phyloP scores from a whole-genome alignment of 2,329 filamentous ascomycete genomes.

The Colletotrichum tanaceti region DNA sequence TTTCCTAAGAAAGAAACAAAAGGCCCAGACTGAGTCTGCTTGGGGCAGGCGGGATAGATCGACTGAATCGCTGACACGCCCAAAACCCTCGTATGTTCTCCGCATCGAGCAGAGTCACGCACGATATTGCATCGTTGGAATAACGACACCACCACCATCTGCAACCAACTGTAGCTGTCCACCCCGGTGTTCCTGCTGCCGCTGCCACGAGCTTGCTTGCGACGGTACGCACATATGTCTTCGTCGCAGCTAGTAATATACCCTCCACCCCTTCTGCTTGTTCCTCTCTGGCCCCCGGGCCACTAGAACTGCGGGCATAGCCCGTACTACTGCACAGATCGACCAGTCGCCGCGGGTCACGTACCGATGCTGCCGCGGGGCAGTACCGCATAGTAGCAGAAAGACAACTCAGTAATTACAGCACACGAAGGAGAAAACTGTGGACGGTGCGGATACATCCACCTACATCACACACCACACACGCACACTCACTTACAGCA shows the following conservation, averaged over 20 bases:
- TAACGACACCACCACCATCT: slow-evolving; percentile 5
- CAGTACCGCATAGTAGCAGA: slow-evolving; percentile 6
- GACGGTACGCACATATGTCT: not conserved
- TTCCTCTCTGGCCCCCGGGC: slow-evolving; percentile 1
- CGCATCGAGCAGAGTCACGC: slow-evolving; percentile 19
- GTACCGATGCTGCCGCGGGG: slow-evolving; percentile 30
- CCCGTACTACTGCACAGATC: slow-evolving; percentile 30
- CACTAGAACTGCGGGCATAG: not conserved
- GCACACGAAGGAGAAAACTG: no score
- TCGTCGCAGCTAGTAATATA: not conserved
- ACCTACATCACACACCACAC: not conserved
- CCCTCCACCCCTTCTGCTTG: not conserved
- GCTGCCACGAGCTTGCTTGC: not conserved
- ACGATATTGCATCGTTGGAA: slow-evolving; percentile 22
- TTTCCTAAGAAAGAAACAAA: not conserved
- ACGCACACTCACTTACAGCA: not conserved
- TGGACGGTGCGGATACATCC: not conserved
- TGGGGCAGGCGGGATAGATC: slow-evolving; percentile 15
- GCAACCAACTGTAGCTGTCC: not conserved
- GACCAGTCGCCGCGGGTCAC: slow-evolving; percentile 32
- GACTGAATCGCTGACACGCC: slow-evolving; percentile 19
- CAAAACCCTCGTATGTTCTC: slow-evolving; percentile 2
- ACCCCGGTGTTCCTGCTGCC: not conserved
- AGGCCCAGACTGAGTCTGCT: slow-evolving; percentile 14
- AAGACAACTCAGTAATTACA: not conserved